Evolutionary conservation across 163 green algal genomes (phyloP).

Genomic region (Coccomyxa subellipsoidea): DNA sequence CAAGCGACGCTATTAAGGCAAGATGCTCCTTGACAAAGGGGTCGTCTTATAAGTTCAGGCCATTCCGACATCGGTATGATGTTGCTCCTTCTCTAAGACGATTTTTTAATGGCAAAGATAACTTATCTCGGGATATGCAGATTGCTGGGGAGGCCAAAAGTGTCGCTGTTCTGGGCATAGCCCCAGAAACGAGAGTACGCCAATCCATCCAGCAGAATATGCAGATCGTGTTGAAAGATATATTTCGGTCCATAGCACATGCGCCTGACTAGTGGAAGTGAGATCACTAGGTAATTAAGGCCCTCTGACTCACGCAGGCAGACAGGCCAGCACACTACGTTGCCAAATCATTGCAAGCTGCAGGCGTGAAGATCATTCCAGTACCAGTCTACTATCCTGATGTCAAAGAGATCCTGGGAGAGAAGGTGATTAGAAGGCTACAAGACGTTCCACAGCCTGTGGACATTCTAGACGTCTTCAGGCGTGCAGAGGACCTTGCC

Average conservation of each 20-base stretch:
- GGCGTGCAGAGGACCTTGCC: slow-evolving; percentile 12
- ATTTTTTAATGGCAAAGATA: too few species aligned
- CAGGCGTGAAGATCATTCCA: slow-evolving; percentile 57
- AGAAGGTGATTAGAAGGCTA: slow-evolving; percentile 53
- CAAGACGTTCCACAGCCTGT: slow-evolving; percentile 36
- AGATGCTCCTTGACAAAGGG: too few species aligned
- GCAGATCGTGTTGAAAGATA: background rate
- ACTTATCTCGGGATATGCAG: slow-evolving; percentile 23
- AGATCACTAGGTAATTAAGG: too few species aligned
- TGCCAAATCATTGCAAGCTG: slow-evolving; percentile 45
- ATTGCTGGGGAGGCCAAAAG: slow-evolving; percentile 44
- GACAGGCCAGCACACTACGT: slow-evolving; percentile 63
- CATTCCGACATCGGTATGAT: too few species aligned
- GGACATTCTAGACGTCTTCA: slow-evolving; percentile 62
- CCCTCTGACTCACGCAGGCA: too few species aligned
- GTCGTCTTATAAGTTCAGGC: too few species aligned
- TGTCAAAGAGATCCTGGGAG: slow-evolving; percentile 53
- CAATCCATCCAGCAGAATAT: background rate
- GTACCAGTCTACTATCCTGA: slow-evolving; percentile 63
- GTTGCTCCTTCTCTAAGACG: too few species aligned
- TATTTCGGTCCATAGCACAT: background rate
- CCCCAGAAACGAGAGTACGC: slow-evolving; percentile 38
- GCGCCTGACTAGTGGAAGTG: too few species aligned
- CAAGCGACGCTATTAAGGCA: background rate
- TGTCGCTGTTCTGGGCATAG: slow-evolving; percentile 69